These are phyloP conservation scores for Sicyos baderoa DNA, from an alignment of 306 rosid species.

Conservation along the genomic window DNA sequence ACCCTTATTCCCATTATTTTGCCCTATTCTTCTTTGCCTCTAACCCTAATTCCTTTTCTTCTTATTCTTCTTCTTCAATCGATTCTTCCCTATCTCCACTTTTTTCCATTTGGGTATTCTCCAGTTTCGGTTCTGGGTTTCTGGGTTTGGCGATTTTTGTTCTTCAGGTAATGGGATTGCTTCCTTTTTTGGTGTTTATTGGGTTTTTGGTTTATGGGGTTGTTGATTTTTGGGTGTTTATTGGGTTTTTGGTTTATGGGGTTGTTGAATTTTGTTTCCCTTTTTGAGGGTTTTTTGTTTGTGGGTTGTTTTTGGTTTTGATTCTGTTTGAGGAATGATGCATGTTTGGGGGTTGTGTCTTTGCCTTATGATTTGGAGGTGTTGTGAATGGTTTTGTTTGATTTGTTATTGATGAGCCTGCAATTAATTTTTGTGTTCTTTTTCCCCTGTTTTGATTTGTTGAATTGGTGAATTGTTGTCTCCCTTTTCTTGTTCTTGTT, in stretches of 20 bases:
- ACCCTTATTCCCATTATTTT: slow-evolving; percentile 21
- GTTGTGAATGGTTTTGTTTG: background rate
- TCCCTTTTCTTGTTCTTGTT: background rate
- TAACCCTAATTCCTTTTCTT: slow-evolving; percentile 28
- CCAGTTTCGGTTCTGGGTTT: background rate
- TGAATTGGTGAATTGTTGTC: background rate
- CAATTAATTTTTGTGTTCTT: background rate
- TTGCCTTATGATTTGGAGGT: background rate
- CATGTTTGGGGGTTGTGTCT: background rate
- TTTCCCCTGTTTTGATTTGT: background rate
- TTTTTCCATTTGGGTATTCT: slow-evolving; percentile 6
- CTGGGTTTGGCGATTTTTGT: slow-evolving; percentile 11
- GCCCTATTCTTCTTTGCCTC: slow-evolving; percentile 23
- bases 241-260: slow-evolving; percentile 9
- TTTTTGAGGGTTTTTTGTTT: slow-evolving; percentile 18
- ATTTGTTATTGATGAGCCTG: background rate
- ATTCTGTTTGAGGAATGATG: slow-evolving; percentile 1
- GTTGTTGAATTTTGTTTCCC: background rate
- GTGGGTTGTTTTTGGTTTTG: background rate
- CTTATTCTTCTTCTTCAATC: slow-evolving; percentile 4
- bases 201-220: slow-evolving; percentile 7
- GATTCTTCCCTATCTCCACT: background rate
- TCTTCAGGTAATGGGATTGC: slow-evolving; percentile 34
- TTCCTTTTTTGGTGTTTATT: slow-evolving; percentile 14
- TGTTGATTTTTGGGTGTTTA: slow-evolving; percentile 9